These are phyloP conservation scores for Starmerella asiatica DNA, from an alignment of 805 yeast species.

Conservation along the genomic window DNA sequence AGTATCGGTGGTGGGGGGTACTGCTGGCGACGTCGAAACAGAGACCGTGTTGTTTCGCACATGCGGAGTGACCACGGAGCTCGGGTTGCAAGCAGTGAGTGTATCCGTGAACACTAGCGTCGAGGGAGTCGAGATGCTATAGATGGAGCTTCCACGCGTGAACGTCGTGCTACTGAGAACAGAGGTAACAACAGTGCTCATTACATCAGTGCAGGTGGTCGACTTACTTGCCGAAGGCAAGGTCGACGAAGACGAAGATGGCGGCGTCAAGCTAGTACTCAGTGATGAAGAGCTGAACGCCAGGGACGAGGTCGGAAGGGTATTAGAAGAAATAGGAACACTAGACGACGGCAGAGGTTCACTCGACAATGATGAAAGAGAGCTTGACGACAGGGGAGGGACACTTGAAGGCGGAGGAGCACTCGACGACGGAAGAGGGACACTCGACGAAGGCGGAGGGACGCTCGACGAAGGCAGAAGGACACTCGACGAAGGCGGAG, in stretches of 20 bases:
- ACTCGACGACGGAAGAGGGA: no score
- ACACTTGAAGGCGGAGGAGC: no score
- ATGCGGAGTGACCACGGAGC: not conserved
- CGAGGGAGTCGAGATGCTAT: not conserved
- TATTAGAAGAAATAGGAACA: no score
- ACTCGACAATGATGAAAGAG: no score
- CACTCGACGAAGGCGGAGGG: no score
- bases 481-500: no score
- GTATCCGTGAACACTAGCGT: not conserved
- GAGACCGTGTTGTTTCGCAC: not conserved
- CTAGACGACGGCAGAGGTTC: no score
- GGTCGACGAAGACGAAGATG: not conserved
- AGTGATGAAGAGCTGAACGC: not conserved
- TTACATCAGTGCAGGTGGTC: not conserved
- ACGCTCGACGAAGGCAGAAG: no score
- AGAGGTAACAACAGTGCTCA: not conserved
- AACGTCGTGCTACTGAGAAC: not conserved
- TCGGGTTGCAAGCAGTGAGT: not conserved
- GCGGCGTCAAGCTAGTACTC: not conserved
- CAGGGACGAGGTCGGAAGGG: no score
- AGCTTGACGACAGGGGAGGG: no score
- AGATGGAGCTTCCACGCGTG: not conserved
- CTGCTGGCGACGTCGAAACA: not conserved
- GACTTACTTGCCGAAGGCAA: not conserved
- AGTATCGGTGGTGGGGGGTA: not conserved